Base-by-base conservation (phyloP, 352 stramenopile genomes). In the Elongisporangium undulatum region DNA sequence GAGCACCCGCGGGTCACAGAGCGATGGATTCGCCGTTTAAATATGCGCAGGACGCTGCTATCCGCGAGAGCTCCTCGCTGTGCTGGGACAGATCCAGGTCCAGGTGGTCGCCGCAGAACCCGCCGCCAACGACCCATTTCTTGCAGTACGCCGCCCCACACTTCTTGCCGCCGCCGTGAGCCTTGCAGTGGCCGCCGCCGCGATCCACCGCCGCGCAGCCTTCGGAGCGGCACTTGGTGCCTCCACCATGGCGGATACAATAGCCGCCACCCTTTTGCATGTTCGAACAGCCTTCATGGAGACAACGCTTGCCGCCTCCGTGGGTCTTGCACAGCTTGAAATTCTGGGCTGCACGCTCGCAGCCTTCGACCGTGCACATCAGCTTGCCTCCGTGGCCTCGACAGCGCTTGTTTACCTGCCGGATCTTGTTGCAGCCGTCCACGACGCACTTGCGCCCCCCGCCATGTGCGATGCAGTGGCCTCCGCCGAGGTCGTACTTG, bases 241-340 rank as follows among this genome's bases (percentile, higher is more conserved):
- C 84, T 2, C 87, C 87, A 2, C 86, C 86, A 50, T 95, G 86
- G 53, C 84, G 84, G 63, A 94, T 94, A 57, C 86, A 95, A 34
- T 85, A 82, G 3, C 86, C 86, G 41, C 84, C 83, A n/a, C 82
- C 85, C 66, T 94, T 92, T 52, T 92, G 77, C 77, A 88, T 92
- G 66, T 94, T 95, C 2, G 68, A 77, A 49, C 86, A 95, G 23
- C 86, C 86, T 17, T 92, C 84, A 26, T 79, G 60, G 52, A 81
- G 65, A 50, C 86, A 95, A 17, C 80, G 67, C 68, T 87, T 90
- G 21, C 65, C 68, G n/a, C 86, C 86, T 20, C 86, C 86, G 49
- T 95, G 86, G 9, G 80, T 79, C 59, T 95, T 95, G 63, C 86
- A 95, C 1, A 93, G 69, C 49, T 90, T 87, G 45, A 82, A 87